Conservation (phyloP, 2,329 filamentous ascomycete genomes). For the Neopestalotiopsis clavispora region DNA sequence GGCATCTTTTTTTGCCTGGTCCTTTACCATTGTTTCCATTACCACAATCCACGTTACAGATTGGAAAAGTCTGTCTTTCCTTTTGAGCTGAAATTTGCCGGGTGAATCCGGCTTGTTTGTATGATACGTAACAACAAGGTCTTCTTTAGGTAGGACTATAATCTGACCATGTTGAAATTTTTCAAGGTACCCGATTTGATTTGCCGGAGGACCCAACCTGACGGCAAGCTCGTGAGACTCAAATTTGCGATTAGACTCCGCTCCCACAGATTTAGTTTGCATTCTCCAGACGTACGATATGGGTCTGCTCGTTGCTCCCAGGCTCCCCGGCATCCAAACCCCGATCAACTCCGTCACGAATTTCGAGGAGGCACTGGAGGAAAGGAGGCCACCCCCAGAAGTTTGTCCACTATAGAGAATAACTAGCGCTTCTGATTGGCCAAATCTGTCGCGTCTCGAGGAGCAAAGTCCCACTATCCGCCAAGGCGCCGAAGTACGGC, state of each 20-base stretch:
- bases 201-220: neutral
- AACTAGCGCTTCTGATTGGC: neutral
- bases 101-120: neutral
- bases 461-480: slow-evolving; percentile 15
- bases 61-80: neutral
- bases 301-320: neutral
- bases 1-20: neutral
- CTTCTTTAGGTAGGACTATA: neutral
- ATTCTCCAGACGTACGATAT: slow-evolving; percentile 7
- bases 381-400: slow-evolving; percentile 3
- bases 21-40: neutral
- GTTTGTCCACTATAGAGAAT: neutral
- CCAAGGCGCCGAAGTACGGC: slow-evolving; percentile 34
- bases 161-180: neutral
- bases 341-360: slow-evolving; percentile 1
- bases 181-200: neutral
- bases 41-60: neutral
- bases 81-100: neutral
- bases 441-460: slow-evolving; percentile 5
- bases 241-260: neutral
- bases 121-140: neutral
- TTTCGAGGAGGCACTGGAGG: neutral
- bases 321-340: slow-evolving; percentile 1
- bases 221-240: neutral
- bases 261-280: slow-evolving; percentile 3